A percentile compares a stretch with the other conserved stretches of the same genome.
Conservation (phyloP, 345 rosid species). For the Boechera stricta region DNA sequence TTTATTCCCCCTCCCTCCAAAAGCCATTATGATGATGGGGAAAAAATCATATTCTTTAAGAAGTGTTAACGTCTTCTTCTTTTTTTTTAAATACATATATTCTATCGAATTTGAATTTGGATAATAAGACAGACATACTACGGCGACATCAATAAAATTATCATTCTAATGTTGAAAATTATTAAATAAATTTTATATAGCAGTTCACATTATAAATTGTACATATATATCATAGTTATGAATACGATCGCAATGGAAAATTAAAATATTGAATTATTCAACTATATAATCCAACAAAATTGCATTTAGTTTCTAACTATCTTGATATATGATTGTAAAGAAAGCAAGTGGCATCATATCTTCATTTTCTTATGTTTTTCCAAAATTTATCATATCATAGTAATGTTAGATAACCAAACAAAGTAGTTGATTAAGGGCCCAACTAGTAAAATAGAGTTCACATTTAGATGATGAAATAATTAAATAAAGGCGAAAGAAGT, state of each 20-base stretch:
- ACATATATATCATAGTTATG: neutral
- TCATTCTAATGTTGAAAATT: no score
- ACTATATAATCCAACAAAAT: neutral
- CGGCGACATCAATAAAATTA: no score
- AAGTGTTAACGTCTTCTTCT: neutral
- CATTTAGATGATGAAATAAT: neutral
- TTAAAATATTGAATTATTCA: neutral
- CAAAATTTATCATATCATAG: slow-evolving; percentile 3
- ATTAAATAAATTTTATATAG: neutral
- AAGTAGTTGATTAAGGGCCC: neutral
- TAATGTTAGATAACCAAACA: slow-evolving; percentile 10
- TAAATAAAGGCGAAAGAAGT: neutral
- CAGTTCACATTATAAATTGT: neutral
- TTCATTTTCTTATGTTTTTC: neutral
- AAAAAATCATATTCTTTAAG: neutral
- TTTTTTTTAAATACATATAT: neutral
- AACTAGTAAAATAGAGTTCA: slow-evolving; percentile 1
- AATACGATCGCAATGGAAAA: neutral
- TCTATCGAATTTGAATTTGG: neutral
- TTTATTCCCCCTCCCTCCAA: neutral
- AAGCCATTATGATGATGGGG: neutral
- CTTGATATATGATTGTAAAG: neutral
- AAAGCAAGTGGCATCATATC: slow-evolving; percentile 12
- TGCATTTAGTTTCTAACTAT: neutral
- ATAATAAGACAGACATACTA: neutral